These are phyloP conservation scores for Aspergillus spinulosporus DNA, from an alignment of 2,329 filamentous ascomycete species.

Conservation along the genomic window DNA sequence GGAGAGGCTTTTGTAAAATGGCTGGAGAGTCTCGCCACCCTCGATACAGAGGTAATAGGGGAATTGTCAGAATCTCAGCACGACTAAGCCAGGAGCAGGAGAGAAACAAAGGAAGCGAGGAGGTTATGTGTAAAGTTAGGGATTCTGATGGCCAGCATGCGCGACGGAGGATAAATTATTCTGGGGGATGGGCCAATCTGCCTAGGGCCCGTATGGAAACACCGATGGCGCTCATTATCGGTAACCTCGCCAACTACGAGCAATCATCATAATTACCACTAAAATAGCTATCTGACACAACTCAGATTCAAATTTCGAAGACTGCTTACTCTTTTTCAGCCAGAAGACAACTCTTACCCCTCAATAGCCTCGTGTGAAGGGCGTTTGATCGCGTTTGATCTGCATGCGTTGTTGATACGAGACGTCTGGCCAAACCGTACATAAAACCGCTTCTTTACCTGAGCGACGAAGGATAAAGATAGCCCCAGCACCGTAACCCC, in stretches of 20 bases:
- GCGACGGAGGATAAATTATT: conserved; percentile 14
- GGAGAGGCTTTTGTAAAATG: conserved; percentile 16
- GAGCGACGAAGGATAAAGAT: conserved; percentile 14
- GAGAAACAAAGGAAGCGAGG: conserved; percentile 1
- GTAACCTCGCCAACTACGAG: neutral
- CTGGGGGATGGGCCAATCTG: conserved; percentile 10
- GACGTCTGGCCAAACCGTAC: neutral
- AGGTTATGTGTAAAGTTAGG: conserved; percentile 16
- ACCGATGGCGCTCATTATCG: neutral
- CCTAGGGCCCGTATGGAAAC: conserved; percentile 12
- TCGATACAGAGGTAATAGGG: conserved; percentile 3
- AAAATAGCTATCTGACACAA: neutral
- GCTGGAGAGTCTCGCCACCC: conserved; percentile 20
- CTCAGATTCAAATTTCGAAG: neutral
- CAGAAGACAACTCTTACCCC: neutral
- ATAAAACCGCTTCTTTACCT: conserved; percentile 1
- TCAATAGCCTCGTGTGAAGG: neutral
- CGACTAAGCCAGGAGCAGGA: neutral
- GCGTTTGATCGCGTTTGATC: neutral
- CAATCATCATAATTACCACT: neutral
- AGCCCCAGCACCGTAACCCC: neutral
- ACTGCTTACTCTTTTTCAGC: neutral
- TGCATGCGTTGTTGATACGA: conserved; percentile 2
- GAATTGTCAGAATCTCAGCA: neutral
- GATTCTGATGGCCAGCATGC: conserved; percentile 16